Evolutionary conservation across 176 grass and related monocot genomes (phyloP).

Genomic region (Phoenix roebelenii): DNA sequence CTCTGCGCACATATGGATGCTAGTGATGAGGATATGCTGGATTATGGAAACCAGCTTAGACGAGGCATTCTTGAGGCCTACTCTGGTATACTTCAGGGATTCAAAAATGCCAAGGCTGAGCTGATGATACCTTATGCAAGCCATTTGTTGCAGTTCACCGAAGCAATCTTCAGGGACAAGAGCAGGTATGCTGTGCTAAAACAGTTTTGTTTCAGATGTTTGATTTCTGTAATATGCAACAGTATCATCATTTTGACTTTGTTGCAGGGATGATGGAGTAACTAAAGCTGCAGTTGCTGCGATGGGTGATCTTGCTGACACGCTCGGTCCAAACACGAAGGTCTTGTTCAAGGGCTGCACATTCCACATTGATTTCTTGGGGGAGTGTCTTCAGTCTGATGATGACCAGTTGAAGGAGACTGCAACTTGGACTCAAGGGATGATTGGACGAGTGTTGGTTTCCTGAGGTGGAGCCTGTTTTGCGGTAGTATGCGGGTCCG

Average conservation of each 20-base stretch:
- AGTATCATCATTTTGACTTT: too few relatives aligned
- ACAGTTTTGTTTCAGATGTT: not conserved
- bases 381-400: slow-evolving; percentile 50
- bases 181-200: slow-evolving; percentile 39
- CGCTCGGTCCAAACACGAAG: slow-evolving; percentile 50
- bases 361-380: slow-evolving; percentile 66
- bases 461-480: slow-evolving; percentile 25
- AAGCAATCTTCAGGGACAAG: slow-evolving; percentile 54
- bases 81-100: slow-evolving; percentile 82
- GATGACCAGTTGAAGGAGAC: slow-evolving; percentile 68
- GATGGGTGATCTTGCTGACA: slow-evolving; percentile 69
- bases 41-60: slow-evolving; percentile 74
- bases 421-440: slow-evolving; percentile 47
- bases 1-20: slow-evolving; percentile 51
- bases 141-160: slow-evolving; percentile 62
- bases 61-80: slow-evolving; percentile 84
- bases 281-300: slow-evolving; percentile 77
- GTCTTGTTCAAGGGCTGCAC: slow-evolving; percentile 40
- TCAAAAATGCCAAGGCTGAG: slow-evolving; percentile 64
- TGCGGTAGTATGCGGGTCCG: slow-evolving; percentile 4
- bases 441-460: slow-evolving; percentile 63
- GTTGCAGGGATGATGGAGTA: slow-evolving; percentile 63
- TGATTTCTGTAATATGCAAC: too few relatives aligned
- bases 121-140: slow-evolving; percentile 65
- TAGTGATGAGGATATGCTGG: slow-evolving; percentile 74